These are phyloP conservation scores for Haplosporangium sp. DNA, from an alignment of 371 early-diverging fungal genomes.

Conservation along the genomic window DNA sequence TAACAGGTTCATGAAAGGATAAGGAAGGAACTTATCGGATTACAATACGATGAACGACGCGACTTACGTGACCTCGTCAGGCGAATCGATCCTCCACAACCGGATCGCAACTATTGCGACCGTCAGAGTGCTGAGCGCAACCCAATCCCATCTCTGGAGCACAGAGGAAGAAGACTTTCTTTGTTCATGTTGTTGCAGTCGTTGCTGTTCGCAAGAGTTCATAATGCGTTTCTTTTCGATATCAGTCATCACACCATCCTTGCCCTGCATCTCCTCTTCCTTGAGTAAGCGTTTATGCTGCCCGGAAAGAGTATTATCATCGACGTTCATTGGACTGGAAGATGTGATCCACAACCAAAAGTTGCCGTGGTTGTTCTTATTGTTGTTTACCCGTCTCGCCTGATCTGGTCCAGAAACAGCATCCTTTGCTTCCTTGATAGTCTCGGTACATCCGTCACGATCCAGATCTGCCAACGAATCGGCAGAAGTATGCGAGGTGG, in stretches of 20 bases:
- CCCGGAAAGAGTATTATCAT: background rate
- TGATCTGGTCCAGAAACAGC: background rate
- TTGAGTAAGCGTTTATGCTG: too few relatives aligned
- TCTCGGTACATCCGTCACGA: too few relatives aligned
- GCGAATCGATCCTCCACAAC: slow-evolving; percentile 29
- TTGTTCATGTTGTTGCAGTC: too few relatives aligned
- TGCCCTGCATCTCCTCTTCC: too few relatives aligned
- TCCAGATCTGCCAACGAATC: slow-evolving; percentile 8
- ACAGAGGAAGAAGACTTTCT: too few relatives aligned
- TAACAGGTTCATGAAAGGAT: too few relatives aligned
- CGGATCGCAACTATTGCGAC: slow-evolving; percentile 16
- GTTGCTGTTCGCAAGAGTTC: too few relatives aligned
- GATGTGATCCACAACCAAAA: slow-evolving; percentile 9
- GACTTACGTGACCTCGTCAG: slow-evolving; percentile 26
- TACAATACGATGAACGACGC: background rate
- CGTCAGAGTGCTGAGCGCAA: slow-evolving; percentile 5
- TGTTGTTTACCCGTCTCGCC: background rate
- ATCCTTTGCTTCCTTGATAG: too few relatives aligned
- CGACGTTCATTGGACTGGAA: background rate
- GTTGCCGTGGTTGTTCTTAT: background rate
- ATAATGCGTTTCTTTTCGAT: too few relatives aligned
- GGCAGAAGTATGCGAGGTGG: background rate
- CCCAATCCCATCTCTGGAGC: slow-evolving; percentile 1
- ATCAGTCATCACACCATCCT: too few relatives aligned
- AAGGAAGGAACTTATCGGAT: too few relatives aligned